Evolutionary conservation across 345 rosid species (phyloP).

Genomic region (Bretschneidera sinensis): DNA sequence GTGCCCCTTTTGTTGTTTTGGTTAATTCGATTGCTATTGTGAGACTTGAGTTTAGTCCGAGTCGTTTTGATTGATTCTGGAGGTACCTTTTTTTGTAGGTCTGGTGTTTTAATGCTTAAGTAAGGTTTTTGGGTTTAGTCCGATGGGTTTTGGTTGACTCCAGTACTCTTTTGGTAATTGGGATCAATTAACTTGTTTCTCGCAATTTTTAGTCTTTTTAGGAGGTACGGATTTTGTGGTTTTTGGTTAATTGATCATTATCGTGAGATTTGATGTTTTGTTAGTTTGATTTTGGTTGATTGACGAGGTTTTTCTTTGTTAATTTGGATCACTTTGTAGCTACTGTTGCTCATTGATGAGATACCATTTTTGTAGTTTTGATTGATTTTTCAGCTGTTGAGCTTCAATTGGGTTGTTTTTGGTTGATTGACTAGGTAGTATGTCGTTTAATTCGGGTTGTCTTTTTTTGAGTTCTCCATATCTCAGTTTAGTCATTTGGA

Average conservation of each 20-base stretch:
- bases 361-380: not conserved
- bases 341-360: not conserved
- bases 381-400: not conserved
- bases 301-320: conserved; percentile 1
- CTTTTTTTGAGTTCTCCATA: not conserved
- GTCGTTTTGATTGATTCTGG: conserved; percentile 4
- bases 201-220: not conserved
- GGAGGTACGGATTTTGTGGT: not conserved
- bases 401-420: not conserved
- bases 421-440: not conserved
- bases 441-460: not conserved
- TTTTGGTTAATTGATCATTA: not conserved
- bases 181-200: conserved; percentile 5
- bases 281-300: conserved; percentile 6
- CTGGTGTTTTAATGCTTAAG: not conserved
- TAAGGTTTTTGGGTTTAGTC: not conserved
- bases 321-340: not conserved
- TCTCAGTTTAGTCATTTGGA: not conserved
- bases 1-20: conserved; percentile 24
- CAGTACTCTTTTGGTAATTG: not conserved
- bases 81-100: not conserved
- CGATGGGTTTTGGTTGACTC: not conserved
- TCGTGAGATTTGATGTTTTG: not conserved
- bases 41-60: not conserved
- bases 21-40: not conserved